Evolutionary conservation across 257 asterid genomes (phyloP), one percentile per base, ranked within the genome.

Genomic region (Lavandula angustifolia): DNA sequence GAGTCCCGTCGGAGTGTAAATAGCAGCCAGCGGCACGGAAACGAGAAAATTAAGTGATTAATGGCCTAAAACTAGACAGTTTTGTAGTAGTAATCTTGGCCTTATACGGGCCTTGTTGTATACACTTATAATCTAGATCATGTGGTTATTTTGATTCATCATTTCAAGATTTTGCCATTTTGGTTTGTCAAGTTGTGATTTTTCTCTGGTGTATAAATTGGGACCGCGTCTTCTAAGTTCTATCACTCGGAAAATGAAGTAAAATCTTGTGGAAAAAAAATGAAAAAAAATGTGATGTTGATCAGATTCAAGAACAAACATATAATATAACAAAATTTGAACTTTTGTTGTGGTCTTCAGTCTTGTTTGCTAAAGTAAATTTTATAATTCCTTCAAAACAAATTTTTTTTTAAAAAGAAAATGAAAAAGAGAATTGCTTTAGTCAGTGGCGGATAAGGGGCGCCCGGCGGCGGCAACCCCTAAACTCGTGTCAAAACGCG

Each of bases 71-170:
- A 17, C 18, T 61, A 11, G 64, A 38, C 80, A 77, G 47, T 80
- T 80, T 80, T 74, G 85, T 72, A 68, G 85, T 72, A 68, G 76
- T 62, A 12, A 62, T 63, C 49, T 40, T 61, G 60, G 59, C 52
- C 64, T 50, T 5, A n/a, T 7, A 8, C 48, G 14, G 14, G 27
- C 66, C 54, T 69, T 62, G 59, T 37, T 73, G 70, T 72, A 73
- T 67, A 73, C 66, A 66, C 42, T 37, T 14, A 7, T 56, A 35
- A 18, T 58, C 37, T 50, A 52, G 40, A 16, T 58, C 13, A 73
- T 55, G 18, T 60, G 7, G 60, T 60, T 61, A 49, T 13, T 52
- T 70, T 57, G 34, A 57, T 56, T 62, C 47, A 53, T 65, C 17
- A 38, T 54, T 37, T 64, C 59, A 37, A 32, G 47, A 44, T 68